phyloP scores from a whole-genome alignment of 2,329 filamentous ascomycete species.

The Leptographium flavum region DNA sequence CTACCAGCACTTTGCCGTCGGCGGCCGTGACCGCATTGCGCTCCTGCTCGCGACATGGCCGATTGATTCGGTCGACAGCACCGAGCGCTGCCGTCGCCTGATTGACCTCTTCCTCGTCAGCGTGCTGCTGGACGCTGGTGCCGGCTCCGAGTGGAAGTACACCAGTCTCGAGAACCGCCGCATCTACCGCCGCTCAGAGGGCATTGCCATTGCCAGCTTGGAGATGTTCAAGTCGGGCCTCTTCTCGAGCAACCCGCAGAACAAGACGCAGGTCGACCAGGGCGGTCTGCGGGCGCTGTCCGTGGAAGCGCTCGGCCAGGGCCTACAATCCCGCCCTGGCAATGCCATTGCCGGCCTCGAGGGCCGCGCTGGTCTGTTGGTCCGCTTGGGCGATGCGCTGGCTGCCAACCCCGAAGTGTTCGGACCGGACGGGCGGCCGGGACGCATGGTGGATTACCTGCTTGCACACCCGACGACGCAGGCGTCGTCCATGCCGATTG shows the following conservation, averaged over 20 bases:
- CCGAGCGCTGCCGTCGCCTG: conserved; percentile 60
- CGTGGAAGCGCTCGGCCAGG: conserved; percentile 59
- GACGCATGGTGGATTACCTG: conserved; percentile 94
- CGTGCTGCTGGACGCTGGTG: conserved; percentile 74
- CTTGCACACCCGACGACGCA: conserved; percentile 81
- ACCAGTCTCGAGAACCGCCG: conserved; percentile 80
- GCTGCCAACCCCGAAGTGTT: conserved; percentile 68
- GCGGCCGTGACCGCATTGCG: conserved; percentile 58
- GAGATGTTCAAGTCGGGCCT: conserved; percentile 92
- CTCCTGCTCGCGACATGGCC: conserved; percentile 58
- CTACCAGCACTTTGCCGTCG: conserved; percentile 76
- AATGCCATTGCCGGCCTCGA: conserved; percentile 78
- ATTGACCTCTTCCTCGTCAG: conserved; percentile 69
- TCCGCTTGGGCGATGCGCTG: conserved; percentile 62
- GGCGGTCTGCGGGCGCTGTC: conserved; percentile 63
- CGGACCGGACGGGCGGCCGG: conserved; percentile 68
- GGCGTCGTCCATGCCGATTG: conserved; percentile 75
- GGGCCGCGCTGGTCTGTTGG: conserved; percentile 66
- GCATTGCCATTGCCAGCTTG: conserved; percentile 58
- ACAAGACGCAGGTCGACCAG: conserved; percentile 84
- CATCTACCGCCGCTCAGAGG: conserved; percentile 73
- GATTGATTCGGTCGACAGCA: conserved; percentile 46
- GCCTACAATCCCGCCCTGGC: conserved; percentile 66
- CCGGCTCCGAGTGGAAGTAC: conserved; percentile 83
- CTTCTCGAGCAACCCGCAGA: conserved; percentile 69